Evolutionary conservation across 2,329 filamentous ascomycete species (phyloP), one percentile per base, ranked within the genome.

Genomic region (Neonectria punicea): DNA sequence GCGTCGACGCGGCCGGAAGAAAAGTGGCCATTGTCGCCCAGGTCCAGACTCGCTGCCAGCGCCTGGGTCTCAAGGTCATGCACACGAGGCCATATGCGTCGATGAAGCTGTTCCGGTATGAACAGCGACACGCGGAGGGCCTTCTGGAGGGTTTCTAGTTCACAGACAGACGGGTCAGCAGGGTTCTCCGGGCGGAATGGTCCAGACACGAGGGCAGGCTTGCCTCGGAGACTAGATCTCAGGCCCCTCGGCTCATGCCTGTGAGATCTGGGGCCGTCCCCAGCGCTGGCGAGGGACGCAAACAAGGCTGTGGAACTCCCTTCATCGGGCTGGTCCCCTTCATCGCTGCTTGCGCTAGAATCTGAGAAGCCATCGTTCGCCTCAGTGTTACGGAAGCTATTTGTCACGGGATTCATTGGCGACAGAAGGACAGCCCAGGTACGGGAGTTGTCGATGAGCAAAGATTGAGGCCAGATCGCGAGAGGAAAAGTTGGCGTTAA

Each of bases 21-120:
- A 20, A 51, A 58, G n/a, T 11, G 41, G 50, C 46, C 39, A 39
- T 55, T 39, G 44, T 62, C 58, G 49, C 32, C 58, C 47, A 62
- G 41, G 18, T 60, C 47, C 22, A 68, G 68, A 10, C 70, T 66
- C 32, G 62, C 50, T 28, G 58, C 39, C 18, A 58, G 61, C 28
- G 70, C 57, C 60, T 73, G 71, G 5, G 70, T 73, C 18, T 73
- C 71, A 22, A 73, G n/a, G 25, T 73, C 71, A 58, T 66, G 65
- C 20, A 67, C 63, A 3, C 58, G 65, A n/a, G 70, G 65, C 28
- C 58, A 49, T 28, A 73, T 57, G 49, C 71, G 69, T 13, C 71
- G 69, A 20, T 73, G 71, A 30, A 73, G 67, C 18, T 71, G 66
- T 16, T 71, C 70, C 32, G 67, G 67, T 53, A 71, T 51, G 56